Conservation (phyloP, 768 basidiomycete genomes). For the Boletus huronensis region DNA sequence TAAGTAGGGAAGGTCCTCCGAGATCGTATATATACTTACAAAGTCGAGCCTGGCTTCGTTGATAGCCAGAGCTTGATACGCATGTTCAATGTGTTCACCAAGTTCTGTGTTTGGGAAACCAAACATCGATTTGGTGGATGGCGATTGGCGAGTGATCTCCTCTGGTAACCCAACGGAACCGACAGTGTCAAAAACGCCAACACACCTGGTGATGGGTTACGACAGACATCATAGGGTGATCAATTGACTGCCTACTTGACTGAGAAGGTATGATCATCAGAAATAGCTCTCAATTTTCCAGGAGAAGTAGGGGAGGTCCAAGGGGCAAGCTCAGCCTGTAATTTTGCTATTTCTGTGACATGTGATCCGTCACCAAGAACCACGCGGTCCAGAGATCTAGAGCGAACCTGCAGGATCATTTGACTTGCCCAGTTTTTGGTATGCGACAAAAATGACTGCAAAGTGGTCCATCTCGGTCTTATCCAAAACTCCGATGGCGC, state of each 20-base stretch:
- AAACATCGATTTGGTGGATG: slow-evolving; percentile 49
- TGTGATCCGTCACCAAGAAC: neutral
- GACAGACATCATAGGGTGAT: neutral
- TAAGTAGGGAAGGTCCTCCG: neutral
- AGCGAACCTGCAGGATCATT: slow-evolving; percentile 43
- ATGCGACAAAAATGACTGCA: slow-evolving; percentile 55
- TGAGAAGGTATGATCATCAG: slow-evolving; percentile 47
- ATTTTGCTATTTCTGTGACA: slow-evolving; percentile 32
- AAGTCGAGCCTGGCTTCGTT: slow-evolving; percentile 68
- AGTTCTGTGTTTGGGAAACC: slow-evolving; percentile 61
- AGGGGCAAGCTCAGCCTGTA: slow-evolving; percentile 45
- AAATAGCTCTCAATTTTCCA: slow-evolving; percentile 51
- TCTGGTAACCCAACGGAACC: slow-evolving; percentile 68
- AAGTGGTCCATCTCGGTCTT: slow-evolving; percentile 72
- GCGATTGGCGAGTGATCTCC: slow-evolving; percentile 48
- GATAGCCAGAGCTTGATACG: slow-evolving; percentile 68
- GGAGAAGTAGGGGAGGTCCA: slow-evolving; percentile 53
- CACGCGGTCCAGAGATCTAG: neutral
- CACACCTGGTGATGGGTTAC: slow-evolving; percentile 39
- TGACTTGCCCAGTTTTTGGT: slow-evolving; percentile 59
- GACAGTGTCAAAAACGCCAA: slow-evolving; percentile 81
- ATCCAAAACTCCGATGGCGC: slow-evolving; percentile 67
- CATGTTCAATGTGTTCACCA: slow-evolving; percentile 60
- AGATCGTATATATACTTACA: slow-evolving; percentile 36
- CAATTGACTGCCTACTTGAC: slow-evolving; percentile 48